Base-by-base conservation (phyloP, 331 rosid genomes). In the Cydonia oblonga region DNA sequence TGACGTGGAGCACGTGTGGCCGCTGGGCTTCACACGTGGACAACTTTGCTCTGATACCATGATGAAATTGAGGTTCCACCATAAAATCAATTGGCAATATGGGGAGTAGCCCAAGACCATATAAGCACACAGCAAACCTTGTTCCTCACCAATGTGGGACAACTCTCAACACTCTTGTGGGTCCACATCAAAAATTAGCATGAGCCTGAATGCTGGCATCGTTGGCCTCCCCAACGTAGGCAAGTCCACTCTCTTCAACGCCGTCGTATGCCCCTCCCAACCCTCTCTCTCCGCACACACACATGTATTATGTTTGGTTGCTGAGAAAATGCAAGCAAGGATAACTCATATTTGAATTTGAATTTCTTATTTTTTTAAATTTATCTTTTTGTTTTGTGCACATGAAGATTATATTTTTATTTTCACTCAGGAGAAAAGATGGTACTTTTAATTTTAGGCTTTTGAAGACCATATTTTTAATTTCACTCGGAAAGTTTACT, bases 191-290 rank as follows among this genome's bases (percentile, higher is more conserved):
- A 91, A 76, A 79, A 87, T 91, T 49, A 86, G 98, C 89, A 93
- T 89, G 98, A 93, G 93, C 81, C 92, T 93, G 69, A 85, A 74
- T 80, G 96, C 96, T 51, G 98, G 98, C 68, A 91, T 93, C 58
- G 98, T 93, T 64, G 98, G 98, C 74, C 98, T 93, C 57, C 97
- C 96, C 11, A 93, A 93, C 73, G 98, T 93, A 68, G 98, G 98
- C 35, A 93, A 89, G 77, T 93, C 98, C 71, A 93, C 97, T 30
- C 96, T 93, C 74, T 93, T 93, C 87, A 93, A 91, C 71, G 98
- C 97, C 75, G 97, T 93, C 28, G 97, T 93, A 81, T 86, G 91
- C 23, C 68, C 7, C 24, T 13, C 32, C n/a, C 24, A 66, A 32
- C 68, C 25, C 67, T 71, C n/a, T 71, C 59, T 35, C 29, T 56